Evolutionary conservation across 2,329 filamentous ascomycete species (phyloP), one percentile per base, ranked within the genome.

Genomic region (Gaeumannomyces sp.): DNA sequence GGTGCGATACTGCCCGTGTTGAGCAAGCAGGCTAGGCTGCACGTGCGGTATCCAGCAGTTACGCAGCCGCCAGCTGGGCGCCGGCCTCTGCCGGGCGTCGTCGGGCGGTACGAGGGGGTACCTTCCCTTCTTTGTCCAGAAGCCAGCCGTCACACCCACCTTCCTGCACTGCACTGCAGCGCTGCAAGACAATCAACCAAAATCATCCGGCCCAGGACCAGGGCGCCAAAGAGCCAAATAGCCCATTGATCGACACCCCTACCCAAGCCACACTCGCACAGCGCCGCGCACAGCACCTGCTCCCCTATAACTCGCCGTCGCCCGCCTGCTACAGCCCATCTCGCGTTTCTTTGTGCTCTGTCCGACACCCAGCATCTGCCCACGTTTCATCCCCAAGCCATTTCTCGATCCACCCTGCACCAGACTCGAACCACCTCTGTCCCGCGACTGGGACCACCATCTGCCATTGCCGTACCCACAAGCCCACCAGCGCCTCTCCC

Each of bases 301-400:
- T 25, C 45, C 45, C 22, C 45, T 53, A 53, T 53, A 53, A 53
- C 45, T 53, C 45, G 45, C 7, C 45, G 22, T 10, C 45, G 45
- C 45, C 45, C 45, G n/a, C 45, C 45, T 50, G 38, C 38, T 8
- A 50, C 16, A 50, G 38, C 3, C 38, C 38, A 11, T 19, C 16
- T 5, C 38, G 38, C 38, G 16, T 22, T 50, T 25, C n/a, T 53
- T 53, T 53, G 45, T 53, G 45, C 22, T 53, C 45, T 53, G 45
- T 53, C 45, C 45, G 45, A 53, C 45, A 10, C 45, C 45, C 45
- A 25, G 10, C 45, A 58, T 58, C 53, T 58, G 33, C 56, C 56
- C 61, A 66, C 67, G 68, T 69, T 68, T 69, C 67, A 67, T 64
- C 53, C 62, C 66, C 68, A 66, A 68, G 65, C 63, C 62, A 64